Base-by-base conservation (phyloP, 2,329 filamentous ascomycete genomes). In the Arthrobotrys megalospora region DNA sequence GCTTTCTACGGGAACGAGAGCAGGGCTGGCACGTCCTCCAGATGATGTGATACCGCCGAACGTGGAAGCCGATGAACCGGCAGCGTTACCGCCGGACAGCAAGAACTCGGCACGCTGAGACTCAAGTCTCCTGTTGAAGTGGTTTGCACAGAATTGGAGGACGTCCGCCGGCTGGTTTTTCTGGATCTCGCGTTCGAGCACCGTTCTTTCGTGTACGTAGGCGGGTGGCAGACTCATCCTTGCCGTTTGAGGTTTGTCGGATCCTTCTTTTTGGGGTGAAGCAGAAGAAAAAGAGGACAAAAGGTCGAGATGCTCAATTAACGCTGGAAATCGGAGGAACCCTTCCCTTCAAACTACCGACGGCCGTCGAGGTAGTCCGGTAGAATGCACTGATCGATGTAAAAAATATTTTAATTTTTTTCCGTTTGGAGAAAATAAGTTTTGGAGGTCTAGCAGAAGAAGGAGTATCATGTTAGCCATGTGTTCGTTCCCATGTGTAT, bases 111-210 rank as follows among this genome's bases (percentile, higher is more conserved):
- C 85, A 82, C 89, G 89, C 86, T 92, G 89, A 83, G 87, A 87
- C 84, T 90, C 89, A 82, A 92, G 89, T 82, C 89, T 89, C 83
- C 86, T 87, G 81, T 87, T 86, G 85, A 91, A 92, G 86, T 89
- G 89, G 85, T 91, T 90, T 84, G 89, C 88, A 85, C 90, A 91
- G 86, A 90, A 91, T 84, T 92, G 90, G 81, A 91, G 87, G 83
- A 90, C 87, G 86, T 93, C 90, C 83, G 86, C 82, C 64, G 90
- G 89, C 80, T 89, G 86, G 81, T 87, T 84, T 82, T 88, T 87
- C 81, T 87, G 85, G 81, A 91, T 85, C 84, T 91, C 87, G 85
- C 87, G 87, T 83, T 89, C 89, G 84, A 91, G 88, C 82, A 87
- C 86, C 84, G 89, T 86, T 85, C 91, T 89, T 84, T 90, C 88